These are phyloP conservation scores for Chytriomyces confervae DNA, from an alignment of 192 early-diverging fungal genomes.

Conservation along the genomic window DNA sequence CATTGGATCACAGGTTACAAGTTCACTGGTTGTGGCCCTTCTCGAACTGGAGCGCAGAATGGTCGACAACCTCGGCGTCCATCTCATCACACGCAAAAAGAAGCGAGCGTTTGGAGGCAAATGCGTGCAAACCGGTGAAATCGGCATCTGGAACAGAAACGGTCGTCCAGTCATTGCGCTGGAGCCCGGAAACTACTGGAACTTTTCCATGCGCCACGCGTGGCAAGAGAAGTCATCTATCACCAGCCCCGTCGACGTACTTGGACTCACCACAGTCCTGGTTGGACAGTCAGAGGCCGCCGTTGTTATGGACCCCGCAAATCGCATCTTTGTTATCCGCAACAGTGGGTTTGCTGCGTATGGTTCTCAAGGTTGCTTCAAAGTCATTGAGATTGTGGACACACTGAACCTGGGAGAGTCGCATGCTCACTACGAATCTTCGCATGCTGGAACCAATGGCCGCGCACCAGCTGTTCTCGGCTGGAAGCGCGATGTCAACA, in stretches of 20 bases:
- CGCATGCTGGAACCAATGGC: slow-evolving; percentile 13
- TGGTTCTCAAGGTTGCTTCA: slow-evolving; percentile 44
- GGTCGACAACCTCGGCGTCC: slow-evolving; percentile 34
- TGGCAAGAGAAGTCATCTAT: slow-evolving; percentile 40
- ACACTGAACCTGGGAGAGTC: slow-evolving; percentile 52
- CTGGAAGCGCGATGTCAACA: slow-evolving; percentile 47
- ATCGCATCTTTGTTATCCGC: slow-evolving; percentile 54
- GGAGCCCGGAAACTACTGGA: slow-evolving; percentile 50
- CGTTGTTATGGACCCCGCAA: slow-evolving; percentile 51
- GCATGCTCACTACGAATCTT: slow-evolving; percentile 43
- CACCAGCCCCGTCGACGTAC: slow-evolving; percentile 44
- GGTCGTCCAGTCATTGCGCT: slow-evolving; percentile 49
- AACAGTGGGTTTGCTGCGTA: slow-evolving; percentile 58
- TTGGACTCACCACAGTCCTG: slow-evolving; percentile 53
- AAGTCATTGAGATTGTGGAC: slow-evolving; percentile 54
- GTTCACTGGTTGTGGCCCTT: slow-evolving; percentile 41
- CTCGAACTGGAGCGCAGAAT: slow-evolving; percentile 47
- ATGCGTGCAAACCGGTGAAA: slow-evolving; percentile 46
- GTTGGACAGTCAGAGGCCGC: slow-evolving; percentile 57
- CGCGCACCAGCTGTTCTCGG: slow-evolving; percentile 41
- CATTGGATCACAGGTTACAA: neutral
- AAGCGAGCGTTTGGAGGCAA: slow-evolving; percentile 39
- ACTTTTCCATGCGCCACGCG: slow-evolving; percentile 46
- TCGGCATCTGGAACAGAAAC: slow-evolving; percentile 47
- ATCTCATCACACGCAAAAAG: slow-evolving; percentile 45